Conservation (phyloP, 2,329 filamentous ascomycete genomes). For the Orbilia quercus region DNA sequence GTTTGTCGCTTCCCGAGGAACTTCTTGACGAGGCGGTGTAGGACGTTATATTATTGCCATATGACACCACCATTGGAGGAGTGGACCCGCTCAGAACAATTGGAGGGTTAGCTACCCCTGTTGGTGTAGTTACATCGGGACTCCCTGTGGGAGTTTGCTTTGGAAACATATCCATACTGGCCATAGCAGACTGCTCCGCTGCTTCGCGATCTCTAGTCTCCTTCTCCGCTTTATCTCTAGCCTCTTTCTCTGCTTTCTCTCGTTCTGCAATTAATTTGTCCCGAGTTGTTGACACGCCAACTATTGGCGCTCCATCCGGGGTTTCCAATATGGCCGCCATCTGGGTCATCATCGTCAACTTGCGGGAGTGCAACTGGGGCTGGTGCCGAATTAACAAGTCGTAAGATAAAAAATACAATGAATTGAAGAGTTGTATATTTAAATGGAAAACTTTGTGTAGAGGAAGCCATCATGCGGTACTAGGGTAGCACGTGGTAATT, state of each 20-base stretch:
- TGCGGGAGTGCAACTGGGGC: constrained; percentile 20
- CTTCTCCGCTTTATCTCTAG: no score
- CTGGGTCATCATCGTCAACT: neutral
- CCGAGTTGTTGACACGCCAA: constrained; percentile 21
- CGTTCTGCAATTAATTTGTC: constrained; percentile 3
- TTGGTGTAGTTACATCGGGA: neutral
- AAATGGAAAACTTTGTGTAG: neutral
- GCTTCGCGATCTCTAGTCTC: no score
- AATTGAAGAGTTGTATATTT: neutral
- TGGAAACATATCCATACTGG: neutral
- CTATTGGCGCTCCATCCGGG: constrained; percentile 25
- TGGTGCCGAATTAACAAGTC: neutral
- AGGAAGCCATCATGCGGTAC: neutral
- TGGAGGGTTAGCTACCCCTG: neutral
- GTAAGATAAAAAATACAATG: neutral
- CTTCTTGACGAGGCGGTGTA: neutral
- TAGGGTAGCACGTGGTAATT: no score
- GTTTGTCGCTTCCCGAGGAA: constrained; percentile 28
- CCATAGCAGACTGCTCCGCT: neutral
- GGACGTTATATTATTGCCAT: neutral
- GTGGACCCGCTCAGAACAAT: no score
- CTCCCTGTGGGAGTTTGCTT: neutral
- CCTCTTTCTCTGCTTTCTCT: no score
- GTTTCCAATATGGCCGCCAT: neutral
- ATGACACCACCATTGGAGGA: no score